Conservation (phyloP, 768 basidiomycete species). For the Boletellus sp. region DNA sequence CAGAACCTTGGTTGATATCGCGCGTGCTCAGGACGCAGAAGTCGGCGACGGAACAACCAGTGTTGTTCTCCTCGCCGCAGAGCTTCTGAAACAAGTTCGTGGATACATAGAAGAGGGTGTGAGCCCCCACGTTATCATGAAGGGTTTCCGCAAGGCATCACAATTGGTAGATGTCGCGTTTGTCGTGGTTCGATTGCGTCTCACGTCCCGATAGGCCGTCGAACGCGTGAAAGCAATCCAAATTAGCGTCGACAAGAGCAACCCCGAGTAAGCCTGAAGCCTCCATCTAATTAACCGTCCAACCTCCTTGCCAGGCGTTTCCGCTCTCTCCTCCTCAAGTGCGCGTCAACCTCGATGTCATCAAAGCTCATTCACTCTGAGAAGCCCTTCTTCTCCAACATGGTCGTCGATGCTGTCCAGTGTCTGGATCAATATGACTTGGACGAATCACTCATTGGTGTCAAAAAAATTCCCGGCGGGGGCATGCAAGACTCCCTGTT, state of each 20-base stretch:
- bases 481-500: conserved; percentile 95
- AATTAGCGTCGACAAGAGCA: conserved; percentile 81
- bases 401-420: conserved; percentile 97
- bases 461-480: conserved; percentile 97
- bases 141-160: conserved; percentile 86
- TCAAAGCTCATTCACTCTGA: conserved; percentile 98
- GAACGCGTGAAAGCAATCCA: conserved; percentile 88
- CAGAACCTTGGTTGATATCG: conserved; percentile 96
- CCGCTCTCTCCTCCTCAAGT: conserved; percentile 91
- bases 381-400: conserved; percentile 97
- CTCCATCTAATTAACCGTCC: neutral
- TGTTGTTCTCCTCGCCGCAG: conserved; percentile 91
- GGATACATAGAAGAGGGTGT: conserved; percentile 95
- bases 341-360: conserved; percentile 99
- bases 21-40: conserved; percentile 96
- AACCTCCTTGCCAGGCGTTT: conserved; percentile 59
- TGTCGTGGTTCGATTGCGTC: conserved; percentile 7
- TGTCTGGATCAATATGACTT: conserved; percentile 90
- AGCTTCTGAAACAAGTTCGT: conserved; percentile 89
- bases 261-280: conserved; percentile 71
- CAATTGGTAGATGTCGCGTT: conserved; percentile 60
- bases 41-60: conserved; percentile 98
- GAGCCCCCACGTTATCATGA: conserved; percentile 96
- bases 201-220: conserved; percentile 53
- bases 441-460: conserved; percentile 93